phyloP scores from a whole-genome alignment of 176 grass and related monocot species.

The Triticum dicoccoides region DNA sequence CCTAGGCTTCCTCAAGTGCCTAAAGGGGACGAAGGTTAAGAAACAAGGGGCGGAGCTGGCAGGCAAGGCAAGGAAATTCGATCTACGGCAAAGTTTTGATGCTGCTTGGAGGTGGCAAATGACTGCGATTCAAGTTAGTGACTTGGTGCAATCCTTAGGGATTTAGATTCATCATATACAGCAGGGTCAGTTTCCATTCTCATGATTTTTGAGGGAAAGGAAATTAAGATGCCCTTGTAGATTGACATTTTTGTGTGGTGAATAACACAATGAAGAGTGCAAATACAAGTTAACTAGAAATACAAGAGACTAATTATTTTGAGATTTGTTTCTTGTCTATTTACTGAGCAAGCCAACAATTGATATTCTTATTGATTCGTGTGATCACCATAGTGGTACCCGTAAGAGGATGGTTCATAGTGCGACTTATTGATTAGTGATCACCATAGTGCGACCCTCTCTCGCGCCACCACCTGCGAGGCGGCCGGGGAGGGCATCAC shows the following conservation, averaged over 20 bases:
- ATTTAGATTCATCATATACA: constrained; percentile 19
- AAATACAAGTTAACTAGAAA: background rate
- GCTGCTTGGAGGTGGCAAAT: constrained; percentile 61
- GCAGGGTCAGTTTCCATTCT: constrained; percentile 13
- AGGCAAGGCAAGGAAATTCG: constrained; percentile 36
- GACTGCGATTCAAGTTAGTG: constrained; percentile 43
- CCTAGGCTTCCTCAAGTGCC: constrained; percentile 61
- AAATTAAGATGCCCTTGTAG: constrained; percentile 18
- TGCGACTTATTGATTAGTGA: no score
- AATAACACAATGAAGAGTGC: background rate
- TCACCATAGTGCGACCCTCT: no score
- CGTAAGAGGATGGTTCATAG: no score
- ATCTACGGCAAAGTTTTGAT: constrained; percentile 35
- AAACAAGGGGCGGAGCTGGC: constrained; percentile 42
- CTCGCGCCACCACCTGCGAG: no score
- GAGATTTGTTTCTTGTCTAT: background rate
- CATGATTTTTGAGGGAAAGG: constrained; percentile 45
- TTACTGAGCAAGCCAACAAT: background rate
- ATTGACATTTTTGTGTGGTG: constrained; percentile 18
- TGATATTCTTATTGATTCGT: no score
- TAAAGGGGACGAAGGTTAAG: constrained; percentile 36
- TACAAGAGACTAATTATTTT: background rate
- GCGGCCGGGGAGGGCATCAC: no score
- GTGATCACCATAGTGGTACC: no score
- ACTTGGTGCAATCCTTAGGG: constrained; percentile 57